Conservation (phyloP, 2,329 filamentous ascomycete genomes). For the Ophiostoma triangulosporum region DNA sequence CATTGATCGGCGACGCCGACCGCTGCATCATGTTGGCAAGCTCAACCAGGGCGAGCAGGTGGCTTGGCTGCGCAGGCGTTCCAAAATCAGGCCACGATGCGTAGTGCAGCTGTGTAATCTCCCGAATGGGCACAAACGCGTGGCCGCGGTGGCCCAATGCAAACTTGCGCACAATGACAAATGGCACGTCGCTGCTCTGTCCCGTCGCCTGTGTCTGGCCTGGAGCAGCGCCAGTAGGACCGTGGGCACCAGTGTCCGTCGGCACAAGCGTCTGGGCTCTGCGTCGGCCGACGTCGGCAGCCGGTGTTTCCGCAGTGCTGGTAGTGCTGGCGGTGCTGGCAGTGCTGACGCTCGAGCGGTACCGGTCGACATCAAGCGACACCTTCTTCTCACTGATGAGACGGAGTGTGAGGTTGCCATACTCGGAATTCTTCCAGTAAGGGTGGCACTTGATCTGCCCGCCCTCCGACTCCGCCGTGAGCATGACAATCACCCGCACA, state of each 20-base stretch:
- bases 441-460: constrained; percentile 90
- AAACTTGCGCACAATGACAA: constrained; percentile 77
- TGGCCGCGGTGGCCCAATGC: constrained; percentile 61
- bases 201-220: constrained; percentile 19
- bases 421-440: constrained; percentile 75
- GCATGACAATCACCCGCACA: constrained; percentile 86
- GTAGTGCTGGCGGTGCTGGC: neutral
- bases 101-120: constrained; percentile 91
- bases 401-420: constrained; percentile 63
- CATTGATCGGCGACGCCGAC: constrained; percentile 22
- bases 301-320: neutral
- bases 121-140: constrained; percentile 75
- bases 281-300: constrained; percentile 4
- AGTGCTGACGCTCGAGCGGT: neutral
- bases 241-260: constrained; percentile 19
- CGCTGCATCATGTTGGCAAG: constrained; percentile 65
- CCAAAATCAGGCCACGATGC: constrained; percentile 97
- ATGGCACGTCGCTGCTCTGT: constrained; percentile 43
- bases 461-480: constrained; percentile 87
- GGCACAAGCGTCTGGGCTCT: constrained; percentile 25
- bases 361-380: constrained; percentile 51
- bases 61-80: constrained; percentile 73
- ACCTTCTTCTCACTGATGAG: constrained; percentile 70
- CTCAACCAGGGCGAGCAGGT: constrained; percentile 81
- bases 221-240: neutral